Evolutionary conservation across 2,329 filamentous ascomycete species (phyloP).

Genomic region (Microsporum audouinii): DNA sequence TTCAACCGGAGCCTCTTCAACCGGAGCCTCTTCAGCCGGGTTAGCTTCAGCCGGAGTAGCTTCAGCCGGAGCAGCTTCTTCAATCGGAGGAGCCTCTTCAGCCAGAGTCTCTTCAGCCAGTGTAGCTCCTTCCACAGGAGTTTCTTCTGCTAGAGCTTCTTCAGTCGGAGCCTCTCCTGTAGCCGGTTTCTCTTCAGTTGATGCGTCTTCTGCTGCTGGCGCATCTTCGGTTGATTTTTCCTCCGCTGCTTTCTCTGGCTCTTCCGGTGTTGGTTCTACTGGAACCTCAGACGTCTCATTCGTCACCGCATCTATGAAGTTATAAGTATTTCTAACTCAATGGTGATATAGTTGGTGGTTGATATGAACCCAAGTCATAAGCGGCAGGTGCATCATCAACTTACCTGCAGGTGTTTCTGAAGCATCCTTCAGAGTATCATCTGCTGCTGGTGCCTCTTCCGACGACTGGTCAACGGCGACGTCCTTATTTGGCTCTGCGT

Average conservation of each 20-base stretch:
- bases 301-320: conserved; percentile 1
- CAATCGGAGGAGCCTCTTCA: background rate
- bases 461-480: conserved; percentile 16
- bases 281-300: background rate
- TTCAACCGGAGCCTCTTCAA: too few species aligned
- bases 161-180: too few species aligned
- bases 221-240: background rate
- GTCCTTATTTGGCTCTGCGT: conserved; percentile 24
- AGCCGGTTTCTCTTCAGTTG: background rate
- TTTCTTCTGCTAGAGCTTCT: too few species aligned
- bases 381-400: background rate
- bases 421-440: background rate
- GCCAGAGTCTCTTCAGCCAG: too few species aligned
- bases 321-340: background rate
- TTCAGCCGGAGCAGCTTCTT: too few species aligned
- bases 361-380: background rate
- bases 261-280: background rate
- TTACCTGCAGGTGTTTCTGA: conserved; percentile 9
- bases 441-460: conserved; percentile 8
- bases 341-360: background rate
- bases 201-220: background rate
- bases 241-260: background rate
- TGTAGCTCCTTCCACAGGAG: too few species aligned
- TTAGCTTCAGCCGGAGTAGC: too few species aligned
- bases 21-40: too few species aligned